Evolutionary conservation across 129 eudicot genomes (phyloP).

Genomic region (Heracleum sosnowskyi): DNA sequence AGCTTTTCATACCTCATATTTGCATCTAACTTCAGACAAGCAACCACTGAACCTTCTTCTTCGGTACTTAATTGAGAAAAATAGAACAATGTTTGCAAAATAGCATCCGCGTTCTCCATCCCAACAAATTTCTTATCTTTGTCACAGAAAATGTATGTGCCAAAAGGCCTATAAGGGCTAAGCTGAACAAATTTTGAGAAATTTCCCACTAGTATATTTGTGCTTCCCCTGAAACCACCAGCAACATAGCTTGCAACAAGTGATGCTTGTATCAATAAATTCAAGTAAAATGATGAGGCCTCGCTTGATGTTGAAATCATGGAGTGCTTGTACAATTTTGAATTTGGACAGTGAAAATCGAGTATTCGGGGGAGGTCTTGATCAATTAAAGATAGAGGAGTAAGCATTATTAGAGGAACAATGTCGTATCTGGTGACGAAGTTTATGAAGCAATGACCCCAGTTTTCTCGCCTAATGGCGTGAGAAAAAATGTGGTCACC

Average conservation of each 20-base stretch:
- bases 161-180: conserved; percentile 90
- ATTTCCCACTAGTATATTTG: conserved; percentile 54
- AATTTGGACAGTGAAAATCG: conserved; percentile 46
- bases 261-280: conserved; percentile 48
- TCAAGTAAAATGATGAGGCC: conserved; percentile 36
- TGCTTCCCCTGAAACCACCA: conserved; percentile 60
- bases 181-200: conserved; percentile 55
- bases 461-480: conserved; percentile 62
- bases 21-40: conserved; percentile 38
- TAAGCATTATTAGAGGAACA: conserved; percentile 66
- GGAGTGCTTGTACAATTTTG: conserved; percentile 21
- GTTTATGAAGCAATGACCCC: conserved; percentile 57
- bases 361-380: conserved; percentile 35
- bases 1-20: conserved; percentile 38
- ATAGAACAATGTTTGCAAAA: conserved; percentile 62
- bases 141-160: conserved; percentile 56
- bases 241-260: conserved; percentile 66
- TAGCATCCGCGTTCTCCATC: conserved; percentile 54
- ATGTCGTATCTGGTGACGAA: conserved; percentile 63
- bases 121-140: conserved; percentile 48
- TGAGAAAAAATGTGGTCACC: conserved; percentile 60
- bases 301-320: conserved; percentile 19
- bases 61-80: conserved; percentile 41
- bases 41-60: conserved; percentile 25
- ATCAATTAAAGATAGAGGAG: conserved; percentile 47